Percentiles rank a stretch among this genome's conserved stretches.
Evolutionary conservation across 306 rosid genomes (phyloP).

Genomic region (Prinsepia uniflora): DNA sequence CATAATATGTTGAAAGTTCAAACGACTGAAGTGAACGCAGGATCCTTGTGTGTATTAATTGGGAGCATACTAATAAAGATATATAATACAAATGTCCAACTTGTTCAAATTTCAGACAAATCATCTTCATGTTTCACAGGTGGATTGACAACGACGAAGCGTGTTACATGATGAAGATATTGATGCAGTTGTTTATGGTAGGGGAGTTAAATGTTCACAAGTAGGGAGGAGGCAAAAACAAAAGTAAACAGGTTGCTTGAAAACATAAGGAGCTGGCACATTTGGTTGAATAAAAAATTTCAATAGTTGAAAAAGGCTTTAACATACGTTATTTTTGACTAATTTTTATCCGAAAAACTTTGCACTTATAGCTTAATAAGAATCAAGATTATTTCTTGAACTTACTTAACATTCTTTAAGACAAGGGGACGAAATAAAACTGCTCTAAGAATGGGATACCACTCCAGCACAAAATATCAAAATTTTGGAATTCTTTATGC

Average conservation of each 20-base stretch:
- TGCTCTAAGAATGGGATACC: background rate
- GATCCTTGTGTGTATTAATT: background rate
- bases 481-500: background rate
- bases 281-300: background rate
- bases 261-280: background rate
- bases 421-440: background rate
- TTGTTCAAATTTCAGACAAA: background rate
- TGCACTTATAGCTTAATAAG: background rate
- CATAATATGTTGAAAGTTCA: slow-evolving; percentile 21
- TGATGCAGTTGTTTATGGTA: background rate
- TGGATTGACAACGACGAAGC: background rate
- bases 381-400: background rate
- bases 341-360: background rate
- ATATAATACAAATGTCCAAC: background rate
- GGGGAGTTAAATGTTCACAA: background rate
- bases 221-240: background rate
- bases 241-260: background rate
- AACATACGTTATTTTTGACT: background rate
- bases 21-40: background rate
- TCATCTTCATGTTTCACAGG: background rate
- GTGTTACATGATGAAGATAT: background rate
- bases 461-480: background rate
- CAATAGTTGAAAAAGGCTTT: background rate
- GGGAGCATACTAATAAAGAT: background rate
- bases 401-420: background rate